Percentiles rank a stretch among this genome's conserved stretches.
Evolutionary conservation across 2,329 filamentous ascomycete genomes (phyloP).

Genomic region (Talaromyces verruculosus): DNA sequence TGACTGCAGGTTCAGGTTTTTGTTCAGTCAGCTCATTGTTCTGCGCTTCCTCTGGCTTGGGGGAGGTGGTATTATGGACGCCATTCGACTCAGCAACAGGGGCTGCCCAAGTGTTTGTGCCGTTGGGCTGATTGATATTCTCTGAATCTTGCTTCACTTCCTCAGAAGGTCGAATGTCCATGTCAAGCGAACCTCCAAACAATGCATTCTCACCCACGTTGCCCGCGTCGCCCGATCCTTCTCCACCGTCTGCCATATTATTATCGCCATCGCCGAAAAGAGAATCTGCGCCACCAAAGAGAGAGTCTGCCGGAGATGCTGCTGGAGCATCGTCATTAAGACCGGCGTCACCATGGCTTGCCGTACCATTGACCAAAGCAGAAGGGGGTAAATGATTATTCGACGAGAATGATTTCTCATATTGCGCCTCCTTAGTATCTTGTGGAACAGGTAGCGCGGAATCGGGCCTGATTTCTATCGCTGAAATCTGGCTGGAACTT

Average conservation of each 20-base stretch:
- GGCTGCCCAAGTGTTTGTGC: slow-evolving; percentile 19
- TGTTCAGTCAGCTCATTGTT: slow-evolving; percentile 30
- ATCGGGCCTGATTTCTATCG: slow-evolving; percentile 79
- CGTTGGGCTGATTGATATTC: slow-evolving; percentile 26
- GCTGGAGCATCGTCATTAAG: slow-evolving; percentile 58
- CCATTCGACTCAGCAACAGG: slow-evolving; percentile 24
- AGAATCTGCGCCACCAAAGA: slow-evolving; percentile 83
- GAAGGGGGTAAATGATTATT: slow-evolving; percentile 66
- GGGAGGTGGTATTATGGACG: not conserved
- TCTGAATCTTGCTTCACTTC: slow-evolving; percentile 35
- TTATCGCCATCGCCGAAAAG: slow-evolving; percentile 81
- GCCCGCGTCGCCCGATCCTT: slow-evolving; percentile 60
- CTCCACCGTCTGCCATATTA: slow-evolving; percentile 48
- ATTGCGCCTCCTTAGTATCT: slow-evolving; percentile 58
- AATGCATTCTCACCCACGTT: slow-evolving; percentile 82
- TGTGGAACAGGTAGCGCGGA: slow-evolving; percentile 73
- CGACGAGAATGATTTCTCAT: slow-evolving; percentile 71
- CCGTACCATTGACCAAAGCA: slow-evolving; percentile 43
- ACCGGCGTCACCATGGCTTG: slow-evolving; percentile 36
- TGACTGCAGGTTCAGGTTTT: slow-evolving; percentile 27
- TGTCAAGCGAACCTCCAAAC: slow-evolving; percentile 72
- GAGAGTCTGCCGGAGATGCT: slow-evolving; percentile 70
- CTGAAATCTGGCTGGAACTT: slow-evolving; percentile 78
- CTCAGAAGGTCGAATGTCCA: slow-evolving; percentile 56
- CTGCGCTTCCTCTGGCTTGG: slow-evolving; percentile 4